phyloP scores from a whole-genome alignment of 129 eudicot species.

The Apium graveolens region DNA sequence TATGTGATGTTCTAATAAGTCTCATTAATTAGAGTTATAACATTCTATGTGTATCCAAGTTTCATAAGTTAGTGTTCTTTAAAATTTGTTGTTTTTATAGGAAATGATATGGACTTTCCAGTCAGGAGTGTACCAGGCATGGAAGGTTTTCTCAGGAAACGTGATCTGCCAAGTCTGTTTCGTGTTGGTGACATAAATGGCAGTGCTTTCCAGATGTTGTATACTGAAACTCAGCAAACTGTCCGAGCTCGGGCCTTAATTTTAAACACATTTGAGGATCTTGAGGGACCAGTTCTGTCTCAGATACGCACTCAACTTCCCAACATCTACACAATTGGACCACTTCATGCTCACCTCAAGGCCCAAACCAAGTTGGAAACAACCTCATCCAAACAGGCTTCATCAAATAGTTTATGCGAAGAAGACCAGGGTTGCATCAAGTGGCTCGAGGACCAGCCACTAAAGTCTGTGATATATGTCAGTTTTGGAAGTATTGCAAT shows the following conservation, averaged over 20 bases:
- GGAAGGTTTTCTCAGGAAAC: not conserved
- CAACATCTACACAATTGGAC: slow-evolving; percentile 2
- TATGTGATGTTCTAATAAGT: too few relatives aligned
- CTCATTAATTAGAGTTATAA: too few relatives aligned
- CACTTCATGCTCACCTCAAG: slow-evolving; percentile 11
- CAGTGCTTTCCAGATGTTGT: not conserved
- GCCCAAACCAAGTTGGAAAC: not conserved
- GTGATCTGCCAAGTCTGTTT: not conserved
- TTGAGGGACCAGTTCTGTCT: slow-evolving; percentile 6
- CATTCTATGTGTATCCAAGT: too few relatives aligned
- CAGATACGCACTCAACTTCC: not conserved
- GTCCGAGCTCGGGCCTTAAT: not conserved
- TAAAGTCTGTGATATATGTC: not conserved
- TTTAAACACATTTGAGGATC: slow-evolving; percentile 11
- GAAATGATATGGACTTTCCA: not conserved
- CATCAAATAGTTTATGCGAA: slow-evolving; percentile 9
- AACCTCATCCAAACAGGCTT: not conserved
- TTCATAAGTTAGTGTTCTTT: not conserved
- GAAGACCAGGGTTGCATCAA: not conserved
- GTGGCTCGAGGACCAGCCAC: not conserved
- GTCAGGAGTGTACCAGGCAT: not conserved
- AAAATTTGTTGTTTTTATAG: not conserved
- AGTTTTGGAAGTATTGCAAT: not conserved
- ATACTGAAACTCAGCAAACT: not conserved
- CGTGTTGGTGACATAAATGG: not conserved